Evolutionary conservation across 805 yeast genomes (phyloP), one percentile per base, ranked within the genome.

Genomic region (Nematodospora valgi): DNA sequence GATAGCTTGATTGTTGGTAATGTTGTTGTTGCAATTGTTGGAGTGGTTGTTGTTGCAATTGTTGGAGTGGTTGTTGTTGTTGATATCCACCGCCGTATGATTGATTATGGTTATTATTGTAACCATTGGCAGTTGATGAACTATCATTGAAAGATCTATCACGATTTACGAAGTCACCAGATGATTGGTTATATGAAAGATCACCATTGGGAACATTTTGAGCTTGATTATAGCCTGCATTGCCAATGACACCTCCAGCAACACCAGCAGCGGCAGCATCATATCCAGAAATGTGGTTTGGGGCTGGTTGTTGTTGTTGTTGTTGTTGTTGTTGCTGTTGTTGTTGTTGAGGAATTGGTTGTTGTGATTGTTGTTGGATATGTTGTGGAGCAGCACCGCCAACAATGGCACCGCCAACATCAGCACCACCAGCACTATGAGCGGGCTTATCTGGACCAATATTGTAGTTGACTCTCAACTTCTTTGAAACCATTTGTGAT

Each of bases 391-490:
- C 46, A 39, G 46, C 45, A 30, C 46, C 51, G n/a, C n/a, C n/a
- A n/a, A n/a, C n/a, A 30, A 48, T 46, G 22, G 48, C 46, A 14
- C 44, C 38, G 22, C 38, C 20, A 7, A 30, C 17, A 18, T 25
- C 37, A 23, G 30, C 38, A 30, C 31, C 46, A 20, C 21, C 23
- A 38, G 12, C 27, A 21, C 41, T 38, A 29, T 37, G 46, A 23
- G 33, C 39, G 16, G 42, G 35, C 24, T 40, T 48, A 27, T 49
- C 53, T 30, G 54, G 58, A 37, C 51, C 59, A 34, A 55, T 54
- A 25, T 65, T 51, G 49, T 76, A 79, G 52, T 66, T 71, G 37
- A 84, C 91, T 59, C 74, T 76, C 58, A 76, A 76, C 64, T 78
- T 83, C 64, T 75, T 82, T 50, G 81, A 75, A 24, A 71, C 66